These are phyloP conservation scores for Pyrenochaeta sp. DNA, from an alignment of 2,329 filamentous ascomycete genomes.

Conservation along the genomic window DNA sequence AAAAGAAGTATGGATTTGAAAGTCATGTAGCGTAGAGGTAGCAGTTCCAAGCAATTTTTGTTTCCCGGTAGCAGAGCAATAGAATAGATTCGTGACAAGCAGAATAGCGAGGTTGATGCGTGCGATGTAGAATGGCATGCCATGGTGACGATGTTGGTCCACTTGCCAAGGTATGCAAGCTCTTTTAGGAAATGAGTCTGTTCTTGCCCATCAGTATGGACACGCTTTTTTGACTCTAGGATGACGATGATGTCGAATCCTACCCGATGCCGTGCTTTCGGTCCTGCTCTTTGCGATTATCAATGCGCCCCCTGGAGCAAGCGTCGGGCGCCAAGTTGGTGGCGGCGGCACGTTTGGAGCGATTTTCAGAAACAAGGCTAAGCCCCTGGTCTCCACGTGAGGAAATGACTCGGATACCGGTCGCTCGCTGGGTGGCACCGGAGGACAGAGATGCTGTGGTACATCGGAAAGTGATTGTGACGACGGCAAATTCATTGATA, in stretches of 20 bases:
- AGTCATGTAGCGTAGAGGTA: slow-evolving; percentile 6
- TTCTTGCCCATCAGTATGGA: too few relatives aligned
- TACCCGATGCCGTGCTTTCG: slow-evolving; percentile 1
- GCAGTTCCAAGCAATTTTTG: slow-evolving; percentile 22
- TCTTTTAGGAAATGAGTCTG: too few relatives aligned
- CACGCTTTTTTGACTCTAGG: background rate
- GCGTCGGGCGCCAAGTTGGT: slow-evolving; percentile 16
- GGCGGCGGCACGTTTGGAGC: slow-evolving; percentile 8
- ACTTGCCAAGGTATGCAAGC: background rate
- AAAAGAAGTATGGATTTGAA: slow-evolving; percentile 2
- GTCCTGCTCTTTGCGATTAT: slow-evolving; percentile 6
- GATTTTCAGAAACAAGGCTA: slow-evolving; percentile 3
- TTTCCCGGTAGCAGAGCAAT: slow-evolving; percentile 25
- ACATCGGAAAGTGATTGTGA: background rate
- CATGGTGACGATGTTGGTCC: background rate
- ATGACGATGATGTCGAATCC: slow-evolving; percentile 3
- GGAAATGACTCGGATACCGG: slow-evolving; percentile 17
- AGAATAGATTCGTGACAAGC: slow-evolving; percentile 17
- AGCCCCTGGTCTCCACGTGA: slow-evolving; percentile 19
- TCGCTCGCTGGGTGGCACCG: background rate
- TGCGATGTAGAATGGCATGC: slow-evolving; percentile 1
- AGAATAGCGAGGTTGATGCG: slow-evolving; percentile 7
- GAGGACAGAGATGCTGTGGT: background rate
- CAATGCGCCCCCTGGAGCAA: slow-evolving; percentile 23
- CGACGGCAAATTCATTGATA: background rate